Evolutionary conservation across 1,139 yeast species (phyloP).

Genomic region (Candida labiduridarum): DNA sequence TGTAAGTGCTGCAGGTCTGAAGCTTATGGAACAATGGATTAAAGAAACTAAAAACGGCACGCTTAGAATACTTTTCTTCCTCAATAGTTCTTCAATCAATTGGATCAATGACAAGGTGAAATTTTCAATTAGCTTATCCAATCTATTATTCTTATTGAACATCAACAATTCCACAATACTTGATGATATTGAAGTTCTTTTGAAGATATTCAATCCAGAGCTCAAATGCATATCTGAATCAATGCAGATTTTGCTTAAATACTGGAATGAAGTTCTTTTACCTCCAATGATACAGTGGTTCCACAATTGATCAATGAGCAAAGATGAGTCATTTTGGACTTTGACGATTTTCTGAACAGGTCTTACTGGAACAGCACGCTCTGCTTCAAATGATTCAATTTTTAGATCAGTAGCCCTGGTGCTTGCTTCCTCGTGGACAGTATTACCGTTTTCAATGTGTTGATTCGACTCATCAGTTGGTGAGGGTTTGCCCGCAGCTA

Average conservation of each 20-base stretch:
- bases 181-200: slow-evolving; percentile 35
- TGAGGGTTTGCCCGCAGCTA: neutral
- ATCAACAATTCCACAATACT: slow-evolving; percentile 40
- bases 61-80: slow-evolving; percentile 30
- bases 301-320: slow-evolving; percentile 41
- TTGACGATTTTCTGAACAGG: slow-evolving; percentile 23
- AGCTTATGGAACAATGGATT: slow-evolving; percentile 53
- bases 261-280: slow-evolving; percentile 48
- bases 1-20: slow-evolving; percentile 59
- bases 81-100: slow-evolving; percentile 29
- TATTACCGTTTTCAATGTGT: neutral
- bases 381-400: neutral
- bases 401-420: neutral
- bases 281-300: slow-evolving; percentile 52
- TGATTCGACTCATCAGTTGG: neutral
- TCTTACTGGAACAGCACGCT: neutral
- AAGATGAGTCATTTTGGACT: slow-evolving; percentile 36
- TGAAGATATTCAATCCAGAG: slow-evolving; percentile 30
- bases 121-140: slow-evolving; percentile 45
- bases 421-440: neutral
- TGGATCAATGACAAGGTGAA: slow-evolving; percentile 44
- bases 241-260: slow-evolving; percentile 50
- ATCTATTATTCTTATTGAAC: slow-evolving; percentile 40
- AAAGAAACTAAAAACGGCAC: slow-evolving; percentile 60
- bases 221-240: slow-evolving; percentile 32